Evolutionary conservation across 805 yeast species (phyloP), one percentile per base, ranked within the genome.

Genomic region (Nakazawaea pomicola): DNA sequence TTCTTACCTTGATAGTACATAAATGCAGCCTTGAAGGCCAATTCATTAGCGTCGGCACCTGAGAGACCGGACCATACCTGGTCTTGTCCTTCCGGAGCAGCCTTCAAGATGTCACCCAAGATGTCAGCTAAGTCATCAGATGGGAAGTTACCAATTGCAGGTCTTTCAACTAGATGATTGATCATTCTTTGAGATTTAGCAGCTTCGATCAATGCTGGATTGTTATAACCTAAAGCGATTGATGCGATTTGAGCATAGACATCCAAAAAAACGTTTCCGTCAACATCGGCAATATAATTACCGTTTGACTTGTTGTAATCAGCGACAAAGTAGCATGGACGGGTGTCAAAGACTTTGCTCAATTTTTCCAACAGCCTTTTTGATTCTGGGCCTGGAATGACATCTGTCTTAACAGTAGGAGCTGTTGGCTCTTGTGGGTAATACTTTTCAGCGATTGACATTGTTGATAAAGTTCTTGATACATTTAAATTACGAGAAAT

Each of bases 181-280:
- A 76, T 67, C 85, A 79, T 79, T 53, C 72, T 74, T 29, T 70
- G 73, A 6, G 82, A 70, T 47, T 69, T 67, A n/a, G 86, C 79
- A 36, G 74, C 68, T 51, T 70, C 68, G 40, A 74, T 66, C 51
- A 80, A 65, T 20, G 71, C 80, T 2, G 86, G 85, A 60, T 80
- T 80, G 60, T 79, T 80, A 68, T 80, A 80, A 40, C 87, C 86
- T 50, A 80, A 62, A 3, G 85, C 83, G 49, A 80, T 78, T 2
- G 85, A 79, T 4, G 87, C 76, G 49, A 80, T 80, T 57, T 80
- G 87, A n/a, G 84, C 83, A 49, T 80, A 80, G 12, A 79, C 73
- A 58, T 80, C 87, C 51, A 80, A 66, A 49, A 60, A 70, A 2
- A 61, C 53, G 59, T 80, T 80, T 6, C 83, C 84, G 54, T 80